Evolutionary conservation across 306 rosid species (phyloP), one percentile per base, ranked within the genome.

Genomic region (Vigna hirtella): DNA sequence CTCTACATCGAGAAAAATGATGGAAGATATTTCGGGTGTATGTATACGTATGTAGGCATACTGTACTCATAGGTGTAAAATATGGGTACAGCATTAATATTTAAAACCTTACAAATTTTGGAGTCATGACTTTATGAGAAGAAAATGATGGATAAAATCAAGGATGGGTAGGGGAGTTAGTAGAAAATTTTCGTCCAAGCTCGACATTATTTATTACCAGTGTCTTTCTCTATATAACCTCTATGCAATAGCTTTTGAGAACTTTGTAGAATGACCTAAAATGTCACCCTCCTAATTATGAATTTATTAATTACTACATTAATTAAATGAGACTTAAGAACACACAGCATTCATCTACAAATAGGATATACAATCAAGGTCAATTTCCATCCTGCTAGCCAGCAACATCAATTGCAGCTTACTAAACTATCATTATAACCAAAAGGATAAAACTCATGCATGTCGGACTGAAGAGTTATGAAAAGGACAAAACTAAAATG

Each of bases 281-380:
- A 38, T 24, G 63, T 16, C 64, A 50, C 11, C 48, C 32, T 22
- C 66, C n/a, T 51, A 40, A 22, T 52, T n/a, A 40, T 42, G 40
- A 43, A 63, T 52, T 57, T 1, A 11, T 11, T 34, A 7, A 22
- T 18, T 20, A 28, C 30, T 16, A 24, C 32, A 70, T 50, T 63
- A 40, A 59, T 45, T 49, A 48, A 48, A 49, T 1, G 28, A 78
- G 53, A 22, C 56, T 16, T 17, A 48, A 18, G 18, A 58, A 61
- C 17, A 45, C 15, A 55, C n/a, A 30, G 14, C 11, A 24, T 42
- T 73, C 13, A 42, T 59, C 18, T 26, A 45, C 20, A 36, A 8
- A 66, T 45, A 74, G 79, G 69, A 52, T 65, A 66, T 63, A 81
- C 9, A 74, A 61, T 10, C 45, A 22, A 32, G 34, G 59, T 40